phyloP scores from a whole-genome alignment of 306 rosid species.

The Castanea sativa region DNA sequence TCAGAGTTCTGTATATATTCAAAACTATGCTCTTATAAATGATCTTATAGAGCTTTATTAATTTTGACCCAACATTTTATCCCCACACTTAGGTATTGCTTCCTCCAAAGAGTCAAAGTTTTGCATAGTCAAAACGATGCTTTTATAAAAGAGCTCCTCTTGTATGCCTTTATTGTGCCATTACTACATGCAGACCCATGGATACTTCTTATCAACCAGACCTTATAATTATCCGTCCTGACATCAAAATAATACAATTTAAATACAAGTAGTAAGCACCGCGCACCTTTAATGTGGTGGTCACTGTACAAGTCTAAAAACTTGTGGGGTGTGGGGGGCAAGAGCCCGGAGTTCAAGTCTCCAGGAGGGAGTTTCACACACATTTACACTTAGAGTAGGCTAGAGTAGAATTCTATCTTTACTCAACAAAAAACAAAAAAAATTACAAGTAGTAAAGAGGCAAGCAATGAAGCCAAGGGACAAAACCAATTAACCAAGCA shows the following conservation, averaged over 20 bases:
- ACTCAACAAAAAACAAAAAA: too few relatives aligned
- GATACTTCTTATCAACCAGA: neutral
- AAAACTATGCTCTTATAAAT: neutral
- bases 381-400: too few relatives aligned
- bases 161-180: neutral
- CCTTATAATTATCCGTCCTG: neutral
- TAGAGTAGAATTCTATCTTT: too few relatives aligned
- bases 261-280: too few relatives aligned
- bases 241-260: neutral
- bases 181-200: neutral
- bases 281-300: too few relatives aligned
- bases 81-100: neutral
- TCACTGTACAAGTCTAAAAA: too few relatives aligned
- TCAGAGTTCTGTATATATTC: neutral
- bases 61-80: neutral
- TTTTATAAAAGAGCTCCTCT: neutral
- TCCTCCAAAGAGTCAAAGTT: neutral
- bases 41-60: neutral
- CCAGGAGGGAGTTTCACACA: too few relatives aligned
- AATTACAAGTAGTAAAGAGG: neutral
- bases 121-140: neutral
- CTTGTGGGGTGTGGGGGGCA: too few relatives aligned
- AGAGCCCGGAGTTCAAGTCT: too few relatives aligned
- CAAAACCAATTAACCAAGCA: neutral
- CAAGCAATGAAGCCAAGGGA: neutral